These are phyloP conservation scores for Glycine tomentella DNA, from an alignment of 306 rosid genomes.

Conservation along the genomic window DNA sequence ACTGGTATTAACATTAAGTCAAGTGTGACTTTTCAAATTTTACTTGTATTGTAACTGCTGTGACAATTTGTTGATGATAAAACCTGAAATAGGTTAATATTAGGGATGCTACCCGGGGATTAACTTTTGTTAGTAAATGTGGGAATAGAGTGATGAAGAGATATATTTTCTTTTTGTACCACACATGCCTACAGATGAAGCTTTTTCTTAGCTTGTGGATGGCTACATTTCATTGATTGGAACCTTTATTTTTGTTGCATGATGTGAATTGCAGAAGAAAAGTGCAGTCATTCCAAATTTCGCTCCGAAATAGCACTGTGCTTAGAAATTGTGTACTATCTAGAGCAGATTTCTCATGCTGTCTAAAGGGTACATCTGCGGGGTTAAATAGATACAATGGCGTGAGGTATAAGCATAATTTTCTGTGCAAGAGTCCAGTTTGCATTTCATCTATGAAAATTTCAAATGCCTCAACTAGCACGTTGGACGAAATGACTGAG, in stretches of 20 bases:
- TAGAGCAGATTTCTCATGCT: slow-evolving; percentile 50
- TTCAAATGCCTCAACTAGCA: slow-evolving; percentile 49
- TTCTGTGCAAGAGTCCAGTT: slow-evolving; percentile 32
- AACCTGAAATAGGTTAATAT: slow-evolving; percentile 1
- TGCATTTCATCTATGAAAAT: slow-evolving; percentile 44
- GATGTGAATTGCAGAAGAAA: slow-evolving; percentile 61
- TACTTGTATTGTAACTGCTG: neutral
- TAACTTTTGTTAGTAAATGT: slow-evolving; percentile 22
- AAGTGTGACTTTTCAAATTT: neutral
- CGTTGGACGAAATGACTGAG: slow-evolving; percentile 47
- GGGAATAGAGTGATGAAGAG: neutral
- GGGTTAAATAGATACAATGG: slow-evolving; percentile 46
- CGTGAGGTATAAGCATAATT: slow-evolving; percentile 14
- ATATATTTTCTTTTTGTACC: neutral
- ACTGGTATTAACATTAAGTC: neutral
- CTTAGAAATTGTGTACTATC: slow-evolving; percentile 47
- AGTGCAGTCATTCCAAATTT: slow-evolving; percentile 45
- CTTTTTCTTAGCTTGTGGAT: slow-evolving; percentile 9
- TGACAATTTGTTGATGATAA: neutral
- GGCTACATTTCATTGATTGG: slow-evolving; percentile 37
- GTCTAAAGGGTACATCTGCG: slow-evolving; percentile 44
- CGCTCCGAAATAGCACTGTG: slow-evolving; percentile 39
- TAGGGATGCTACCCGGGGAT: slow-evolving; percentile 21
- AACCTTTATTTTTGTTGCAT: slow-evolving; percentile 39
- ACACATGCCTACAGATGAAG: neutral